Evolutionary conservation across 2,329 filamentous ascomycete genomes (phyloP), one percentile per base, ranked within the genome.

Genomic region (Lasiodiplodia sp.): DNA sequence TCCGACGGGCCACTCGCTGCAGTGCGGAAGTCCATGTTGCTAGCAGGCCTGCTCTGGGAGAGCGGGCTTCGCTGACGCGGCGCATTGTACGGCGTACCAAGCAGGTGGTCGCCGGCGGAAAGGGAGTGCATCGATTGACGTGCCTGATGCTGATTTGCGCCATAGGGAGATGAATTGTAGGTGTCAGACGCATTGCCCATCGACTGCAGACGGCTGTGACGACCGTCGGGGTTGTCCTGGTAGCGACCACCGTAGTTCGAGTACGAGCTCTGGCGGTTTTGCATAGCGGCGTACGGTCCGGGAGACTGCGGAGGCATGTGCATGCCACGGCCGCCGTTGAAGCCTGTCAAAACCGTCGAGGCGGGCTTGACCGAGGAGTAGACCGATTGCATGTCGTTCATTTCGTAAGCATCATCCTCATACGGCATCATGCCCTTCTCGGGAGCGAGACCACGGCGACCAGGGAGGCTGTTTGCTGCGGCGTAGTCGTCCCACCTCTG

Each of bases 401-500:
- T 94, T 81, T 99, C 96, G 76, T 94, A 97, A n/a, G 82, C 84
- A 71, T 91, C 89, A 71, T 95, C 92, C 51, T 90, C 88, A 74
- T 93, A 94, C 1, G 83, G 83, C 55, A 86, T 87, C 53, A 68
- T 52, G 57, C 75, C 77, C 82, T 93, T 92, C 80, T 92, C 91
- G 57, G 78, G 75, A n/a, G 75, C 76, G 57, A 88, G 87, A 66
- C 94, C 94, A 70, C 96, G 93, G 69, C 95, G 93, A 21, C 96
- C 96, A 40, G 96, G 96, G 8, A 99, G 90, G 74, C 92, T 92
- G 83, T 98, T 97, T 70, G 87, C 80, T 47, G 90, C 78, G 7
- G 96, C 96, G 75, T 99, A 99, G 79, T 98, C 96, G 78, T 99
- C 96, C 96, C 96, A 99, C 71, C 93, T 89, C 81, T 97, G 95